phyloP scores from a whole-genome alignment of 306 rosid genomes.

The Cicer bijugum region DNA sequence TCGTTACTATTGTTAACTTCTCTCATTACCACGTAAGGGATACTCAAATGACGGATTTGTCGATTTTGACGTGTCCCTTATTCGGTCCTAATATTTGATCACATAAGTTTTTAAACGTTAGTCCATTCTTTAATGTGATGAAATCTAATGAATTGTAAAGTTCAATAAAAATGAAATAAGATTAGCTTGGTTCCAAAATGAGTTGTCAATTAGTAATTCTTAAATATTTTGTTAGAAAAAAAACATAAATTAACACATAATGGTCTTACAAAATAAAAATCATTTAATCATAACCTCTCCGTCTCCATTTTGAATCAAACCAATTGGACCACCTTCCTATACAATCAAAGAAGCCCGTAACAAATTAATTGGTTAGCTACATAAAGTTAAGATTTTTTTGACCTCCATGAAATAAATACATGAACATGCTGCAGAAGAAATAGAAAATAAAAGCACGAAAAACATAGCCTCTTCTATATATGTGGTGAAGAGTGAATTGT shows the following conservation, averaged over 20 bases:
- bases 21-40: too few relatives aligned
- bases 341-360: constrained; percentile 40
- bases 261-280: too few relatives aligned
- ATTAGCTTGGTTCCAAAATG: rapidly evolving
- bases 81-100: too few relatives aligned
- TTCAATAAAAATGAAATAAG: too few relatives aligned
- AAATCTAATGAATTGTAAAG: too few relatives aligned
- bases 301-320: constrained; percentile 78
- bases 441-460: constrained; percentile 8
- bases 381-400: constrained; percentile 12
- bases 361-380: neutral
- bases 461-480: constrained; percentile 14
- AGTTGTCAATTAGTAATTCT: too few relatives aligned
- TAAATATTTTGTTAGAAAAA: too few relatives aligned
- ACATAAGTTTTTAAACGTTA: too few relatives aligned
- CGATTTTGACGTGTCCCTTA: too few relatives aligned
- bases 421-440: constrained; percentile 4
- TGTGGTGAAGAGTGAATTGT: neutral
- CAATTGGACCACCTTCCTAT: constrained; percentile 95
- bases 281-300: constrained; percentile 61
- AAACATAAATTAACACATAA: too few relatives aligned
- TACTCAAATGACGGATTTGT: too few relatives aligned
- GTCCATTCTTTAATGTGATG: rapidly evolving
- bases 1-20: too few relatives aligned
- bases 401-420: neutral